Percentiles rank a stretch among this genome's conserved stretches.
These are phyloP conservation scores for Hericium erinaceus DNA, from an alignment of 768 basidiomycete genomes.

Conservation along the genomic window DNA sequence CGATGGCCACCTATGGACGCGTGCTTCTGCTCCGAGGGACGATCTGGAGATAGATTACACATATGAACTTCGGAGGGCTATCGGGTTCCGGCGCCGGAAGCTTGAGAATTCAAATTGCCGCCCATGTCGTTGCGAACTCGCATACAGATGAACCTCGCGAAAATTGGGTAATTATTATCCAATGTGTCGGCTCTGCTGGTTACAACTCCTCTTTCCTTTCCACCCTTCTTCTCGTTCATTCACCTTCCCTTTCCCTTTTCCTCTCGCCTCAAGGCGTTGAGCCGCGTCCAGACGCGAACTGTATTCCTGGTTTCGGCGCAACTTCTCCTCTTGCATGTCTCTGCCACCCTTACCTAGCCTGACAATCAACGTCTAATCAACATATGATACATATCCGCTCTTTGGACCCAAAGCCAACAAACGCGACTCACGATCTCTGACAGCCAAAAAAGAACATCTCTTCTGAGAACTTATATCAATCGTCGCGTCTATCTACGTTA, in stretches of 20 bases:
- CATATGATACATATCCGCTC: constrained; percentile 10
- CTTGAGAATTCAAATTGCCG: constrained; percentile 2
- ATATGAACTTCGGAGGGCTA: not conserved
- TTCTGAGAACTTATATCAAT: constrained; percentile 3
- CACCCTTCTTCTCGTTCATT: not conserved
- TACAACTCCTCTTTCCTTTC: constrained; percentile 2
- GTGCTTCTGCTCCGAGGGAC: not conserved
- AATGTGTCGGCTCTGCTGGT: constrained; percentile 1
- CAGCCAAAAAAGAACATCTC: not conserved
- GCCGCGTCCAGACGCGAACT: constrained; percentile 3
- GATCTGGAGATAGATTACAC: not conserved
- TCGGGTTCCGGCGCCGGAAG: not conserved
- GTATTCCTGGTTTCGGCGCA: constrained; percentile 2
- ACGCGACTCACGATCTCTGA: constrained; percentile 9
- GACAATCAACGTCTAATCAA: constrained; percentile 8
- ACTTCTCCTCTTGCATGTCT: constrained; percentile 8
- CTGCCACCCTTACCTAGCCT: constrained; percentile 1
- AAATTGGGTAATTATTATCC: constrained; percentile 11
- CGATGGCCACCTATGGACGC: not conserved
- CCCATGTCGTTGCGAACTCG: not conserved
- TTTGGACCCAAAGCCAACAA: constrained; percentile 6
- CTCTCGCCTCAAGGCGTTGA: constrained; percentile 5
- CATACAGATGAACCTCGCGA: constrained; percentile 1
- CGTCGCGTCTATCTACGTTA: not conserved
- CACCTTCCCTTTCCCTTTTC: not conserved